A percentile compares a stretch with the other conserved stretches of the same genome.
These are phyloP conservation scores for Pythium sukuiense DNA, from an alignment of 352 stramenopile genomes.

Conservation along the genomic window DNA sequence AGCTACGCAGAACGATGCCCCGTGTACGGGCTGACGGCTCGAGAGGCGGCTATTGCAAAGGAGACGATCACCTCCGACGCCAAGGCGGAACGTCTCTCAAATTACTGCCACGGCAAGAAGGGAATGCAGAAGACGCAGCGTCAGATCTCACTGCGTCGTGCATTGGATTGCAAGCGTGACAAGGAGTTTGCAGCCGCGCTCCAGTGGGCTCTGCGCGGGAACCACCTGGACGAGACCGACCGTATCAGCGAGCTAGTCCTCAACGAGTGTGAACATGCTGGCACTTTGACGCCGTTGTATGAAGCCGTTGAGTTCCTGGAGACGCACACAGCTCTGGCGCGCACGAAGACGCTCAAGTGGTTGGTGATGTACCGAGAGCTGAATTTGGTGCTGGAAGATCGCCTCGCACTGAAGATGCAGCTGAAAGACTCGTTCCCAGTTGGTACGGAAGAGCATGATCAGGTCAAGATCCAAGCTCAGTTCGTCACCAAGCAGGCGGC, in stretches of 20 bases:
- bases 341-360: slow-evolving; percentile 56
- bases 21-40: slow-evolving; percentile 44
- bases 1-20: slow-evolving; percentile 68
- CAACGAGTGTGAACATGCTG: slow-evolving; percentile 38
- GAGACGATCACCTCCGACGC: slow-evolving; percentile 55
- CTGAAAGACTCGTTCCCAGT: slow-evolving; percentile 27
- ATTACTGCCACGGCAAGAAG: slow-evolving; percentile 54
- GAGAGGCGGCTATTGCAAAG: slow-evolving; percentile 41
- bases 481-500: slow-evolving; percentile 74
- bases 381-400: slow-evolving; percentile 62
- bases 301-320: slow-evolving; percentile 76
- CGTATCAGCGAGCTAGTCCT: slow-evolving; percentile 56
- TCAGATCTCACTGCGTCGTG: slow-evolving; percentile 41
- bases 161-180: slow-evolving; percentile 38
- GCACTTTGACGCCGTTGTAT: slow-evolving; percentile 49
- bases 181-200: slow-evolving; percentile 49
- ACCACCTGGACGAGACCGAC: slow-evolving; percentile 60
- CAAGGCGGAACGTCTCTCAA: slow-evolving; percentile 58
- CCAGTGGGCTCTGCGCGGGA: slow-evolving; percentile 62
- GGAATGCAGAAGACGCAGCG: slow-evolving; percentile 36
- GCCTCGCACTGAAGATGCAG: slow-evolving; percentile 41
- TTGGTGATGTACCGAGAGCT: slow-evolving; percentile 72
- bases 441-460: slow-evolving; percentile 23
- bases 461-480: slow-evolving; percentile 40
- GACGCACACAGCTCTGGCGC: slow-evolving; percentile 38